phyloP scores from a whole-genome alignment of 2,329 filamentous ascomycete species.

The Aspergillus hiratsukae region DNA sequence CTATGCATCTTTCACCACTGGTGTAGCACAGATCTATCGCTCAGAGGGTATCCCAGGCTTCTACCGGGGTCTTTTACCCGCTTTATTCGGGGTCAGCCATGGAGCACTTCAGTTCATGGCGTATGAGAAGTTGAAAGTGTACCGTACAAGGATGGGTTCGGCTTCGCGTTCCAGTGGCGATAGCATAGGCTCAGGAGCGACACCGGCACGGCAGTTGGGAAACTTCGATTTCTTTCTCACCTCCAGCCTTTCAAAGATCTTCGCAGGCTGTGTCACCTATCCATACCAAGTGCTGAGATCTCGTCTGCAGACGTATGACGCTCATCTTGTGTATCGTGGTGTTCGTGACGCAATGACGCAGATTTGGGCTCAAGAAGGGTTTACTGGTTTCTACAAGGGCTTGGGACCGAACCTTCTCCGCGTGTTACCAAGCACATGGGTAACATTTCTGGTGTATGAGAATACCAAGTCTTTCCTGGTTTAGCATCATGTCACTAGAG shows the following conservation, averaged over 20 bases:
- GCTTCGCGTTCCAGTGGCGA: slow-evolving; percentile 18
- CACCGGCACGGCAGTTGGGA: slow-evolving; percentile 43
- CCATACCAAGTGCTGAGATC: slow-evolving; percentile 91
- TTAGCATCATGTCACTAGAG: slow-evolving; percentile 19
- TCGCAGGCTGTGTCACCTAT: slow-evolving; percentile 86
- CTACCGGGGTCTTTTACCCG: slow-evolving; percentile 80
- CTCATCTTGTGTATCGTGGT: slow-evolving; percentile 66
- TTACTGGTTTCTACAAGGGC: slow-evolving; percentile 85
- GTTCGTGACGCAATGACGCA: slow-evolving; percentile 67
- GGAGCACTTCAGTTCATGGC: slow-evolving; percentile 94
- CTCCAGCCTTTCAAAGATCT: slow-evolving; percentile 75
- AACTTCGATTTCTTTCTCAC: slow-evolving; percentile 77
- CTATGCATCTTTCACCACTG: slow-evolving; percentile 72
- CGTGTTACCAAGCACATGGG: slow-evolving; percentile 90
- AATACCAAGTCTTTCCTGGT: slow-evolving; percentile 70
- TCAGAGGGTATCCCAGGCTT: slow-evolving; percentile 75
- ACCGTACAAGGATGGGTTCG: slow-evolving; percentile 46
- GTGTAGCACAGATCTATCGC: slow-evolving; percentile 61
- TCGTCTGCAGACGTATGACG: slow-evolving; percentile 83
- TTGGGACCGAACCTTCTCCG: slow-evolving; percentile 83
- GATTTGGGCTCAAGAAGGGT: slow-evolving; percentile 75
- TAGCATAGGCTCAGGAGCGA: slow-evolving; percentile 25
- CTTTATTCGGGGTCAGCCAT: slow-evolving; percentile 81
- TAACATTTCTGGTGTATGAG: slow-evolving; percentile 96
- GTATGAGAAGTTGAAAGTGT: slow-evolving; percentile 71